A percentile compares a stretch with the other conserved stretches of the same genome.
phyloP scores from a whole-genome alignment of 2,329 filamentous ascomycete genomes.

The Colletotrichum siamense region DNA sequence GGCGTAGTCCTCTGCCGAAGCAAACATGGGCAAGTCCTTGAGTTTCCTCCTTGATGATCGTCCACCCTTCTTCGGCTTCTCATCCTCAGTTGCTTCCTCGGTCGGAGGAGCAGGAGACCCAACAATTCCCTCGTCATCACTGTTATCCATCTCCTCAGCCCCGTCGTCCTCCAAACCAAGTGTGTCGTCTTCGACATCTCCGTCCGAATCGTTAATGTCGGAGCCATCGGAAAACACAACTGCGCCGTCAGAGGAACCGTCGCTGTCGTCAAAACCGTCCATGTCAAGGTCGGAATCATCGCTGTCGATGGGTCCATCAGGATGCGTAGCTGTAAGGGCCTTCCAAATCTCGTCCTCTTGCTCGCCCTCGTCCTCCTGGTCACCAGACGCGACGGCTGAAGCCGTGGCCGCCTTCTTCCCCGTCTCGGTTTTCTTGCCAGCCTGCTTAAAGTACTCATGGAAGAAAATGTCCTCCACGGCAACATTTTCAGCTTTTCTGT shows the following conservation, averaged over 20 bases:
- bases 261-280: slow-evolving; percentile 50
- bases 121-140: slow-evolving; percentile 7
- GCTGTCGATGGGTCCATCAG: slow-evolving; percentile 75
- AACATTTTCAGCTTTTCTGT: slow-evolving; percentile 85
- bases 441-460: slow-evolving; percentile 90
- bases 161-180: slow-evolving; percentile 47
- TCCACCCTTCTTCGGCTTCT: slow-evolving; percentile 44
- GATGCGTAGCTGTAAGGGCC: slow-evolving; percentile 81
- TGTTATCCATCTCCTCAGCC: slow-evolving; percentile 26
- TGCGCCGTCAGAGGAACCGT: slow-evolving; percentile 28
- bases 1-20: slow-evolving; percentile 92
- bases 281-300: slow-evolving; percentile 60
- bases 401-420: slow-evolving; percentile 62
- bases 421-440: slow-evolving; percentile 66
- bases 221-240: slow-evolving; percentile 34
- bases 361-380: slow-evolving; percentile 58
- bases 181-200: slow-evolving; percentile 37
- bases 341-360: slow-evolving; percentile 89
- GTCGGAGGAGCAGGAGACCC: neutral
- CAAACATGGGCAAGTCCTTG: slow-evolving; percentile 90
- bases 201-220: slow-evolving; percentile 53
- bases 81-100: slow-evolving; percentile 32
- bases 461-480: slow-evolving; percentile 96
- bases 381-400: slow-evolving; percentile 43
- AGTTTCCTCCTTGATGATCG: slow-evolving; percentile 79